A percentile compares a stretch with the other conserved stretches of the same genome.
These are phyloP conservation scores for Juncus inflexus DNA, from an alignment of 176 grass and related monocot species.

Conservation along the genomic window DNA sequence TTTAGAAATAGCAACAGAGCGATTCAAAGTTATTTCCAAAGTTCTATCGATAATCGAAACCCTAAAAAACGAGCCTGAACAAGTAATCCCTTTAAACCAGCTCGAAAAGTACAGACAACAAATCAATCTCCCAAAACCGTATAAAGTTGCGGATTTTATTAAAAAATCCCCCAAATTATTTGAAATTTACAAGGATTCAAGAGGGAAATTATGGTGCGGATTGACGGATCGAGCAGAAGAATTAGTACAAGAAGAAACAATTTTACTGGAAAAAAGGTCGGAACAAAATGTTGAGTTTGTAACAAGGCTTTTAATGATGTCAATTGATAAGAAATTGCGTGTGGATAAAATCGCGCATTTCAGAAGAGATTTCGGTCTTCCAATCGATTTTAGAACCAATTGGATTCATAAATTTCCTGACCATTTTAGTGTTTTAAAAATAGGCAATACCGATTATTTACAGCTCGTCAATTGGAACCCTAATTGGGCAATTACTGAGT, in stretches of 20 bases:
- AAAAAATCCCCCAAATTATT: constrained; percentile 62
- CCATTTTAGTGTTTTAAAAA: constrained; percentile 43
- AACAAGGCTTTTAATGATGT: constrained; percentile 79
- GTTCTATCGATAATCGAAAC: constrained; percentile 53
- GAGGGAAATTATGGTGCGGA: constrained; percentile 60
- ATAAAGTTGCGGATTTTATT: constrained; percentile 76
- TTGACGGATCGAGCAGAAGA: constrained; percentile 50
- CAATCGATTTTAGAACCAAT: constrained; percentile 49
- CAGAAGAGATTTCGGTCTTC: constrained; percentile 63
- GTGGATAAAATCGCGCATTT: constrained; percentile 72
- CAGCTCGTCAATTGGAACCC: constrained; percentile 72
- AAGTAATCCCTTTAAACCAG: constrained; percentile 57
- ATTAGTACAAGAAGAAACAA: constrained; percentile 59
- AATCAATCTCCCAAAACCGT: constrained; percentile 50
- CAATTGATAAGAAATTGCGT: constrained; percentile 44
- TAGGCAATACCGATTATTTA: constrained; percentile 57
- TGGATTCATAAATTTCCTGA: constrained; percentile 81
- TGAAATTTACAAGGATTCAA: constrained; percentile 60
- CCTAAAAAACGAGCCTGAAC: constrained; percentile 67
- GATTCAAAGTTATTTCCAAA: constrained; percentile 70
- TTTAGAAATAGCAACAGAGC: constrained; percentile 62
- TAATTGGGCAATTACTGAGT: constrained; percentile 67
- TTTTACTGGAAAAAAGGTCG: constrained; percentile 51
- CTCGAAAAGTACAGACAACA: constrained; percentile 69
- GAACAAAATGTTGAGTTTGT: constrained; percentile 39